Base-by-base conservation (phyloP, 345 rosid genomes). In the Aquilaria yunnanensis region DNA sequence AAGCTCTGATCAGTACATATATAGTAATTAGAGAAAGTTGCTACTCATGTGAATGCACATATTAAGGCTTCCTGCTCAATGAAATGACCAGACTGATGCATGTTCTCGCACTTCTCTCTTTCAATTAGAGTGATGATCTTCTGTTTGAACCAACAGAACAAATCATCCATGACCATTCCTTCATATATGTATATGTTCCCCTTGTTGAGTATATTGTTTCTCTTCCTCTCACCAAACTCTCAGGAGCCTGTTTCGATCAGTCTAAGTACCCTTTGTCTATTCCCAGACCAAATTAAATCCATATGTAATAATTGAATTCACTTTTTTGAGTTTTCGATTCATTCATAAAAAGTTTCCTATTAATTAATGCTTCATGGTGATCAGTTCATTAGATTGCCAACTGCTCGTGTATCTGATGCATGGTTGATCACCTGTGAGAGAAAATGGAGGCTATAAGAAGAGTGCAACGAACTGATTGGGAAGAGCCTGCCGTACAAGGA, bases 401-500 rank as follows among this genome's bases (percentile, higher is more conserved):
- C 23, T 23, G 23, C 1, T 23, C 23, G 23, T 23, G 23, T 23
- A 23, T 23, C 23, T 23, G 23, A 23, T 23, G 23, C 23, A 23
- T 23, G 23, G 23, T 23, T 23, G 23, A 23, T 37, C 3, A 81
- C 83, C 81, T 77, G 80, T 29, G 84, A 82, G 34, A 82, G 87
- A 83, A 81, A 82, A 50, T 82, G 80, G 13, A 79, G 80, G 62
- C 75, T 75, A 16, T 67, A 61, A 54, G 70, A 69, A 51, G 83
- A 75, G 63, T 79, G 80, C 41, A 80, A 60, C 59, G 63, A 68
- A 9, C 67, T 71, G 1, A 67, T 56, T 5, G 78, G 83, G 62
- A 83, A 83, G 52, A 80, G 81, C 70, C 84, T 76, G 9, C 72
- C 73, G 12, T 75, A 72, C 32, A 74, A 80, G 37, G 87, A 74